These are phyloP conservation scores for Eremochloa ophiuroides DNA, from an alignment of 176 grass and related monocot genomes.

Conservation along the genomic window DNA sequence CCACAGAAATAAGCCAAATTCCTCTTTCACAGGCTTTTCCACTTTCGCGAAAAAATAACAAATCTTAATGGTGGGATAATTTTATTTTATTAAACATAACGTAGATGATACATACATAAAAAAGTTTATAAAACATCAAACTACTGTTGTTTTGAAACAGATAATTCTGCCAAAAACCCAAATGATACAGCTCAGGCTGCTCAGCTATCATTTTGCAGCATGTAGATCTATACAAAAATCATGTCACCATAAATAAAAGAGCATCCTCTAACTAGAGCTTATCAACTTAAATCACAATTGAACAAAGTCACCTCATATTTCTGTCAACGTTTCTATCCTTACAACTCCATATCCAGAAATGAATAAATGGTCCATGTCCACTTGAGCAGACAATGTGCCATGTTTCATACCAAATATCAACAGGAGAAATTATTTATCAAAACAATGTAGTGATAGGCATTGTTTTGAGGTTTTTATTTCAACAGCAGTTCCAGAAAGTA, in stretches of 20 bases:
- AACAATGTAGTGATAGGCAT: background rate
- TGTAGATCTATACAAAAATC: slow-evolving; percentile 7
- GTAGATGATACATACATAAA: background rate
- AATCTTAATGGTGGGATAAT: background rate
- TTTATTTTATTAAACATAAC: background rate
- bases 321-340: background rate
- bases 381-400: background rate
- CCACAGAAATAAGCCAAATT: slow-evolving; percentile 1
- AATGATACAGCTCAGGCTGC: background rate
- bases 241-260: background rate
- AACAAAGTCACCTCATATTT: background rate
- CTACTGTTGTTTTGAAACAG: background rate
- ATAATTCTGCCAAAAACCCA: background rate
- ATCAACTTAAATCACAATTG: background rate
- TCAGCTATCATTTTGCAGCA: background rate
- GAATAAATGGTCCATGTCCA: background rate
- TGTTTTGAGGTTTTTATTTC: background rate
- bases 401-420: background rate
- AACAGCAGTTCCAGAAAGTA: background rate
- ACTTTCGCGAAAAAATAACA: background rate
- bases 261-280: background rate
- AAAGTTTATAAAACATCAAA: background rate
- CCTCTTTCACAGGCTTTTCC: background rate
- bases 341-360: background rate
- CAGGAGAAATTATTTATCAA: background rate